Evolutionary conservation across 2,329 filamentous ascomycete genomes (phyloP).

Genomic region (Colletotrichum sp.): DNA sequence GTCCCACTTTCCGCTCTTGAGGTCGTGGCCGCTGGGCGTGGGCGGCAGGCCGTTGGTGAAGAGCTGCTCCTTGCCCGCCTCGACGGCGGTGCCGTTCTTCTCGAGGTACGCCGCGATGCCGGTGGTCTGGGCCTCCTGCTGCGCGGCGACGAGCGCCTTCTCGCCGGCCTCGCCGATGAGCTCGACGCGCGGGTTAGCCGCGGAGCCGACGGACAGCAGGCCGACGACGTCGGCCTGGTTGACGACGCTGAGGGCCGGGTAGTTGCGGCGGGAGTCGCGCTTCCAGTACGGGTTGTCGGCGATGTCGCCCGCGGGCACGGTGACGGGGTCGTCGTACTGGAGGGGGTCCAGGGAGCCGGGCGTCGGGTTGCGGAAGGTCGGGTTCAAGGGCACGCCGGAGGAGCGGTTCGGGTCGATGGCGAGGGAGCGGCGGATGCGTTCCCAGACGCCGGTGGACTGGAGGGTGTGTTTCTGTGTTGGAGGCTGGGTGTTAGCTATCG

Average conservation of each 20-base stretch:
- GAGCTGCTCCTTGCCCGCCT: slow-evolving; percentile 56
- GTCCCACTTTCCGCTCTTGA: slow-evolving; percentile 59
- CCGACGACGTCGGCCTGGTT: slow-evolving; percentile 85
- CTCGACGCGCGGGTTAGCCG: slow-evolving; percentile 80
- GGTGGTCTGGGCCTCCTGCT: slow-evolving; percentile 74
- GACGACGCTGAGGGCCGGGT: slow-evolving; percentile 81
- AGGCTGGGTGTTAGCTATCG: slow-evolving; percentile 24
- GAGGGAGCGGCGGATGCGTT: slow-evolving; percentile 76
- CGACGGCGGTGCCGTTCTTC: slow-evolving; percentile 61
- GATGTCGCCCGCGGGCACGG: slow-evolving; percentile 82
- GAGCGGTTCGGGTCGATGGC: slow-evolving; percentile 88
- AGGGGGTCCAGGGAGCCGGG: slow-evolving; percentile 76
- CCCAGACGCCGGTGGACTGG: slow-evolving; percentile 89
- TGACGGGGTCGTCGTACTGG: slow-evolving; percentile 82
- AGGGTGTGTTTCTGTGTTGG: slow-evolving; percentile 87
- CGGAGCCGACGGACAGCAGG: slow-evolving; percentile 84
- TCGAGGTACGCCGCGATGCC: slow-evolving; percentile 78
- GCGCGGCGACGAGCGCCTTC: slow-evolving; percentile 74
- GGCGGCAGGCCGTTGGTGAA: slow-evolving; percentile 84
- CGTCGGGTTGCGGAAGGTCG: slow-evolving; percentile 86
- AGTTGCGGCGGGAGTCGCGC: slow-evolving; percentile 83
- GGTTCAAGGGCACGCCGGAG: slow-evolving; percentile 90
- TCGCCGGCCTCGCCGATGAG: slow-evolving; percentile 68
- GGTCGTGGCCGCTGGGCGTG: slow-evolving; percentile 74
- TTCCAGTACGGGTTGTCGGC: slow-evolving; percentile 97